Percentiles rank a stretch among this genome's conserved stretches.
Evolutionary conservation across 345 rosid species (phyloP).

Genomic region (Capsella bursapastoris): DNA sequence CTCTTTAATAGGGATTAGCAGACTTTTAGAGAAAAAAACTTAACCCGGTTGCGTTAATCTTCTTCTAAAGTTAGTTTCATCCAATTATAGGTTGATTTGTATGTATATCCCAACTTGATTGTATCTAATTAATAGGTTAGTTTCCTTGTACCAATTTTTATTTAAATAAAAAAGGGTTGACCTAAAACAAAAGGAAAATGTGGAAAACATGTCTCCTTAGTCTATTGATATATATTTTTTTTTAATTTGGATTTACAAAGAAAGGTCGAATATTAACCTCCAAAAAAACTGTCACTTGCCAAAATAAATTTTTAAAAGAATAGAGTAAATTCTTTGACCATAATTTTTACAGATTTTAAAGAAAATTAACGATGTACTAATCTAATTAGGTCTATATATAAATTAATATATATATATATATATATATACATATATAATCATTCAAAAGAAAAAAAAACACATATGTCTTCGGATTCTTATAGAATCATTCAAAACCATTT

Average conservation of each 20-base stretch:
- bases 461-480: neutral
- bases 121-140: neutral
- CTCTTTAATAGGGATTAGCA: neutral
- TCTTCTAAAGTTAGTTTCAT: neutral
- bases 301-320: neutral
- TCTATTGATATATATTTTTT: too few relatives aligned
- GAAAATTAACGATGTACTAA: neutral
- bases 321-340: constrained; percentile 2
- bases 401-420: neutral
- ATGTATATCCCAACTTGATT: neutral
- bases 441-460: too few relatives aligned
- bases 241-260: too few relatives aligned
- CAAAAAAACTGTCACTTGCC: neutral
- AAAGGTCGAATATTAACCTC: too few relatives aligned
- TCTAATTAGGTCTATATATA: neutral
- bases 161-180: neutral
- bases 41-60: neutral
- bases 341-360: neutral
- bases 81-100: neutral
- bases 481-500: constrained; percentile 11
- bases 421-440: too few relatives aligned
- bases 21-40: neutral
- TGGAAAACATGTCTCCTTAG: constrained; percentile 17
- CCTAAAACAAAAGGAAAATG: constrained; percentile 4
- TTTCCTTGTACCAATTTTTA: neutral